phyloP scores from a whole-genome alignment of 805 yeast species.

The Maudiozyma turicensis region DNA sequence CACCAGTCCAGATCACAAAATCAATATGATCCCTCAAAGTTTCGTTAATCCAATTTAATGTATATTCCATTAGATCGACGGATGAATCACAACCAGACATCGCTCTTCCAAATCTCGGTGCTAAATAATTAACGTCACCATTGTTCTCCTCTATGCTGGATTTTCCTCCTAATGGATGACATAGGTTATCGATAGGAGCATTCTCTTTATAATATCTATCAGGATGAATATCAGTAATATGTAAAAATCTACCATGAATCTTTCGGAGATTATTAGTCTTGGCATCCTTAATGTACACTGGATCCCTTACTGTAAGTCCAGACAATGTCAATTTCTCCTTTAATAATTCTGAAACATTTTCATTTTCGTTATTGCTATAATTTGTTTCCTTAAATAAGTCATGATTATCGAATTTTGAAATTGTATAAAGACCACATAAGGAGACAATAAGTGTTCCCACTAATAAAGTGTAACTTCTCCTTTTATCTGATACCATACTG shows the following conservation, averaged over 20 bases:
- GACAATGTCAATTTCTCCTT: constrained; percentile 9
- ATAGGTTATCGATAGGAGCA: constrained; percentile 37
- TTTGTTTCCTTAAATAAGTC: neutral
- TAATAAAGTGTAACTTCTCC: neutral
- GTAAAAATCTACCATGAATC: constrained; percentile 72
- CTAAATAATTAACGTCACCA: constrained; percentile 17
- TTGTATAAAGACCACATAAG: neutral
- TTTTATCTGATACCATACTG: neutral
- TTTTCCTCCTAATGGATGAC: constrained; percentile 42
- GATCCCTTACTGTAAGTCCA: constrained; percentile 35
- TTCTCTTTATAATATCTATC: constrained; percentile 57
- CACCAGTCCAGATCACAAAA: constrained; percentile 88
- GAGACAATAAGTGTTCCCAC: neutral
- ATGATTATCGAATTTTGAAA: neutral
- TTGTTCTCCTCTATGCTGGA: neutral
- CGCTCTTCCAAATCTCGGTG: constrained; percentile 68
- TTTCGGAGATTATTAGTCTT: constrained; percentile 11
- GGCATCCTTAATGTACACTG: constrained; percentile 21
- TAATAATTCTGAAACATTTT: neutral
- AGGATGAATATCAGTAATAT: constrained; percentile 80
- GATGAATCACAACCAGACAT: constrained; percentile 74
- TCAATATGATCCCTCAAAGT: constrained; percentile 69
- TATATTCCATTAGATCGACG: constrained; percentile 45
- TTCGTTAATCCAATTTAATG: constrained; percentile 55
- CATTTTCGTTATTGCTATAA: neutral